Evolutionary conservation across 2,329 filamentous ascomycete species (phyloP), one percentile per base, ranked within the genome.

Genomic region (Nigrograna mackinnonii): DNA sequence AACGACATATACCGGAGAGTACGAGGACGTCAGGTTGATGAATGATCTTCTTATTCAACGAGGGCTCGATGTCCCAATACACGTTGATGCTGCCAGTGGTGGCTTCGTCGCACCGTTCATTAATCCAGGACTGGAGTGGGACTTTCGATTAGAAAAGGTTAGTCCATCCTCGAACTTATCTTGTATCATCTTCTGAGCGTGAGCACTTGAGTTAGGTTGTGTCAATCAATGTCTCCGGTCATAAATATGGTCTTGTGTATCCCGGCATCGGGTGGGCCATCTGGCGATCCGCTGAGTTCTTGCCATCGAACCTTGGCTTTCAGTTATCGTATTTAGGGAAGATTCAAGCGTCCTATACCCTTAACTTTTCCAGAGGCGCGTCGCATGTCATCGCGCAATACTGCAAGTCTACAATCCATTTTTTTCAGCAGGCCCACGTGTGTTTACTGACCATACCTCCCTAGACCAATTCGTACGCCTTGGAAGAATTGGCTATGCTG

Each of bases 251-350:
- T n/a, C 71, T 83, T 37, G 78, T 76, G 0, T 96, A 96, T 66
- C 91, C 91, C 0, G 91, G 92, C 67, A 89, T 97, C 13, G 92
- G 92, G 44, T 97, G 92, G 92, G 84, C 92, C 9, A 78, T 96
- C 53, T 96, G 91, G 91, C 84, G 91, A 35, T 82, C 47, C 32
- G 83, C 89, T 18, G 86, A 95, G 67, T 94, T 79, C 71, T 80
- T 96, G 3, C 92, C 92, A 5, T 80, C 92, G 64, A 91, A 96
- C 62, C 84, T 96, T 17, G 90, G 96, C 59, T 97, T 97, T 82
- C 96, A 96, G 79, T 96, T 97, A 80, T 96, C 96, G 79, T 97
- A 97, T 73, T 86, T 96, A 4, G 92, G 92, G 37, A 91, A 91
- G 9, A 90, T 96, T 64, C 92, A 97, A 68, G 87, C 91, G 2